Evolutionary conservation across 2,329 filamentous ascomycete species (phyloP).

Genomic region (Rutstroemia sydowiana): DNA sequence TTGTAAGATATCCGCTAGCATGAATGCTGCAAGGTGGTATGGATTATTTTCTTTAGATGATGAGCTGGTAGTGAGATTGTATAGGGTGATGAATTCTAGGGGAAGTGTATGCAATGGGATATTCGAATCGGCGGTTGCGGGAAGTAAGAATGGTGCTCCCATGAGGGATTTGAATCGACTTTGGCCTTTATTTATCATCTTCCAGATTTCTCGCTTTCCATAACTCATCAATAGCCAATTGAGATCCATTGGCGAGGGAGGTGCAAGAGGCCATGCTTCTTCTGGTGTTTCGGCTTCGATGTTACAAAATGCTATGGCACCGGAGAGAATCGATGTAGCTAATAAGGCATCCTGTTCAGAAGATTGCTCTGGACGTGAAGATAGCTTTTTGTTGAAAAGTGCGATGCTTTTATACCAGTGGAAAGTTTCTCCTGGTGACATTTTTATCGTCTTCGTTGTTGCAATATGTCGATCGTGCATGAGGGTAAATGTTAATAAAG

Average conservation of each 20-base stretch:
- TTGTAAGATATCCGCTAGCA: constrained; percentile 8
- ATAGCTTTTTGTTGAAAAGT: constrained; percentile 40
- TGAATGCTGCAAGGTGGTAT: constrained; percentile 13
- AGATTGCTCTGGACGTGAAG: constrained; percentile 27
- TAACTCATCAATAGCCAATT: constrained; percentile 52
- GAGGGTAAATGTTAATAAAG: constrained; percentile 43
- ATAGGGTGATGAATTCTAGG: constrained; percentile 12
- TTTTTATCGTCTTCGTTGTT: constrained; percentile 13
- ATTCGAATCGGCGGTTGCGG: background rate
- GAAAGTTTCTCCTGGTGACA: constrained; percentile 33
- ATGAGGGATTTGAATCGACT: background rate
- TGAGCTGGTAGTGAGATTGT: constrained; percentile 6
- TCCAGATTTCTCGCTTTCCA: constrained; percentile 48
- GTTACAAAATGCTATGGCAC: constrained; percentile 38
- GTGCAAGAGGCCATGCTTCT: constrained; percentile 49
- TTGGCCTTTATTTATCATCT: constrained; percentile 11
- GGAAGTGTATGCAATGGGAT: background rate
- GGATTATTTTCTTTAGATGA: constrained; percentile 11
- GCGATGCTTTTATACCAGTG: constrained; percentile 42
- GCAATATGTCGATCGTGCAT: constrained; percentile 43
- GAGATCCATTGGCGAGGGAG: constrained; percentile 38
- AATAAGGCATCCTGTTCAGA: constrained; percentile 40
- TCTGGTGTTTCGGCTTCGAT: constrained; percentile 36
- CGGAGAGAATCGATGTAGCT: constrained; percentile 41
- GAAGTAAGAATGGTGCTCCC: background rate